These are phyloP conservation scores for Dendrobium huoshanense DNA, from an alignment of 106 monocot genomes.

Conservation along the genomic window DNA sequence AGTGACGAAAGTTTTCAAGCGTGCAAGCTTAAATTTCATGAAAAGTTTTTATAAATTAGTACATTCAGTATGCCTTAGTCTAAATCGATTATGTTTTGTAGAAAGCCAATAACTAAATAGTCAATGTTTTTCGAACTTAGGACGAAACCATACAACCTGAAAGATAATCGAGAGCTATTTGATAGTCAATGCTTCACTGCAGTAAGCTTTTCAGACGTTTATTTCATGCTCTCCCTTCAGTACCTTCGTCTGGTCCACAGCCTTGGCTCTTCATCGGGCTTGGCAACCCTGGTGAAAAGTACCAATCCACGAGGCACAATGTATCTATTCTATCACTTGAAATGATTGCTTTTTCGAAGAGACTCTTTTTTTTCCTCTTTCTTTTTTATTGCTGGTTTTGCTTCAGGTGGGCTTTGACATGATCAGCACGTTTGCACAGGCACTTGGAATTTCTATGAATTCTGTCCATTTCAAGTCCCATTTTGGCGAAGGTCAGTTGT, in stretches of 20 bases:
- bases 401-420: slow-evolving; percentile 86
- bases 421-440: slow-evolving; percentile 74
- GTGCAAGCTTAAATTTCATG: background rate
- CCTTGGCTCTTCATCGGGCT: slow-evolving; percentile 96
- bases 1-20: background rate
- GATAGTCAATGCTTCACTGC: slow-evolving; percentile 1
- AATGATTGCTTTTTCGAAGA: background rate
- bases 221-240: background rate
- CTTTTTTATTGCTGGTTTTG: background rate
- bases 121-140: background rate
- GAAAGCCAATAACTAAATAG: background rate
- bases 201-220: background rate
- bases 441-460: slow-evolving; percentile 55
- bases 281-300: slow-evolving; percentile 95
- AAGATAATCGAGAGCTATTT: background rate
- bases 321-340: slow-evolving; percentile 18
- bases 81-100: background rate
- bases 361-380: background rate
- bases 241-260: background rate
- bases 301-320: slow-evolving; percentile 78
- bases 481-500: slow-evolving; percentile 66
- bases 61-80: background rate
- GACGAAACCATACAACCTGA: background rate
- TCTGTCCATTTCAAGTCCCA: slow-evolving; percentile 73
- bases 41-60: background rate